phyloP scores from a whole-genome alignment of 441 rosid species.

The Kokia cookei region DNA sequence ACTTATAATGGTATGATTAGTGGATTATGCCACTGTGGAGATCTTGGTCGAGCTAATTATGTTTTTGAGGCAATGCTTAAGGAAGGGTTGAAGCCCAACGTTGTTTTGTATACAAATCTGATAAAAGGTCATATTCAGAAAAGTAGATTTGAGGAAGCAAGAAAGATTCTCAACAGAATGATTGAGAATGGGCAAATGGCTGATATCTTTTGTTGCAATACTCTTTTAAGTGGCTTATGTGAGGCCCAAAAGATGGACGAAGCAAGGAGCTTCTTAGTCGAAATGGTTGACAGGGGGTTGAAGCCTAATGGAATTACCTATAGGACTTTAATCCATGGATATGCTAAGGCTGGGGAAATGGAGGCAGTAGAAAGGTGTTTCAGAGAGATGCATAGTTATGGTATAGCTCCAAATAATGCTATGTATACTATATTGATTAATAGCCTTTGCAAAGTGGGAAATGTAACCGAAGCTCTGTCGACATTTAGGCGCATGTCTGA shows the following conservation, averaged over 20 bases:
- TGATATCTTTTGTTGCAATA: slow-evolving; percentile 69
- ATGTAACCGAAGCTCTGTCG: slow-evolving; percentile 42
- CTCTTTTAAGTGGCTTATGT: slow-evolving; percentile 69
- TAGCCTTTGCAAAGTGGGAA: slow-evolving; percentile 65
- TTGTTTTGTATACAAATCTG: slow-evolving; percentile 49
- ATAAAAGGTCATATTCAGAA: slow-evolving; percentile 53
- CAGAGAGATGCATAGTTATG: slow-evolving; percentile 53
- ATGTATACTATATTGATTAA: slow-evolving; percentile 48
- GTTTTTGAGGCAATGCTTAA: slow-evolving; percentile 51
- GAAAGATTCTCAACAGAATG: slow-evolving; percentile 48
- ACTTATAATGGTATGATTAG: slow-evolving; percentile 46
- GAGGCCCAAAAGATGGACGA: slow-evolving; percentile 74
- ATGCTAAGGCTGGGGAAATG: slow-evolving; percentile 53
- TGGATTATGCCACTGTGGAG: slow-evolving; percentile 47
- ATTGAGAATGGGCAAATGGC: slow-evolving; percentile 48
- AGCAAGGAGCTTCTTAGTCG: slow-evolving; percentile 46
- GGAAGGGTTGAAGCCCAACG: slow-evolving; percentile 57
- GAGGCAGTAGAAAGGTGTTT: slow-evolving; percentile 51
- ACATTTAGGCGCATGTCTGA: slow-evolving; percentile 50
- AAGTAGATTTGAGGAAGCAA: slow-evolving; percentile 48
- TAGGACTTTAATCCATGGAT: slow-evolving; percentile 63
- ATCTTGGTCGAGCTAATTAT: slow-evolving; percentile 41
- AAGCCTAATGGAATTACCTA: slow-evolving; percentile 69
- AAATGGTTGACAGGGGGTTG: slow-evolving; percentile 55
- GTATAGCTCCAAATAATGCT: slow-evolving; percentile 52